Evolutionary conservation across 129 eudicot species (phyloP).

Genomic region (Heracleum sosnowskyi): DNA sequence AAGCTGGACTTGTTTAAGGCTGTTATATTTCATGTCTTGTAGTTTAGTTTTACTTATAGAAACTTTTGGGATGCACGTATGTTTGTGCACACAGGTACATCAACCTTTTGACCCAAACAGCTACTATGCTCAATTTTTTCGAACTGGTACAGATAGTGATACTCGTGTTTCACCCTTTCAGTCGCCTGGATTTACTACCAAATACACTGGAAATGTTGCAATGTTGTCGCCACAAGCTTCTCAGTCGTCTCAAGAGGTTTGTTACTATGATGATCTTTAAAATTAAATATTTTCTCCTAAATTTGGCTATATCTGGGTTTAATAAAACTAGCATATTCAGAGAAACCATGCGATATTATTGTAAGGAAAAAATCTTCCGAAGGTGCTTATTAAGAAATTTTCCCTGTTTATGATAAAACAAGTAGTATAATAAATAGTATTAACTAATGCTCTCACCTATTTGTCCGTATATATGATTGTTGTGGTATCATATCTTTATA

Average conservation of each 20-base stretch:
- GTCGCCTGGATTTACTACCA: conserved; percentile 43
- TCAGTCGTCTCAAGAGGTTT: conserved; percentile 80
- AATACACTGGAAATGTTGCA: conserved; percentile 59
- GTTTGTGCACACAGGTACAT: conserved; percentile 42
- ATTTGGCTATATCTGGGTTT: neutral
- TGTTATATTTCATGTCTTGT: neutral
- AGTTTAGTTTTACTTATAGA: neutral
- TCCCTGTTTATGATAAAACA: neutral
- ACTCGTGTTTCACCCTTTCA: conserved; percentile 73
- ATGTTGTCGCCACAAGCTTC: conserved; percentile 54
- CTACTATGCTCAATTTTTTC: conserved; percentile 75
- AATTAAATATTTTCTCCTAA: neutral
- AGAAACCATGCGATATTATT: neutral
- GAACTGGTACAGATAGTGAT: conserved; percentile 53
- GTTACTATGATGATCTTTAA: conserved; percentile 10
- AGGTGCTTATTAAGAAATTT: neutral
- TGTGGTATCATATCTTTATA: neutral
- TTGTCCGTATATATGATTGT: neutral
- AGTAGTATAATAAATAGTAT: neutral
- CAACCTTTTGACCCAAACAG: conserved; percentile 75
- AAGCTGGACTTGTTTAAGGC: neutral
- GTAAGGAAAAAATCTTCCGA: neutral
- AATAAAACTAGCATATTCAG: neutral
- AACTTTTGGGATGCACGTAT: neutral
- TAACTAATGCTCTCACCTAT: neutral